phyloP scores from a whole-genome alignment of 805 yeast species.

The Cyberlindnera americana region DNA sequence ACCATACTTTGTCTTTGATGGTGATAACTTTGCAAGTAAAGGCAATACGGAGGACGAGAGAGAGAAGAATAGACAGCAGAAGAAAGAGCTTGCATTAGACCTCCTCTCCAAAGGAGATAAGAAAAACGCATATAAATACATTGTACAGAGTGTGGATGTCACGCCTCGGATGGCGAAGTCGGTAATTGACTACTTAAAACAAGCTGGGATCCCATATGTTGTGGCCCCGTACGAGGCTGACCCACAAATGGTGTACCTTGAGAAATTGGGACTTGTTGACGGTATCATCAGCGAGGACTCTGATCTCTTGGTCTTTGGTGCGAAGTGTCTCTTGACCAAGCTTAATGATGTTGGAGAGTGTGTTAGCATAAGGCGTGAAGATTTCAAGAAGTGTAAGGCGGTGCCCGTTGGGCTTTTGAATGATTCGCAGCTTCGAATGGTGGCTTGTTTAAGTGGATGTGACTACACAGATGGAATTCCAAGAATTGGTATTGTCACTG shows the following conservation, averaged over 20 bases:
- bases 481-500: constrained; percentile 76
- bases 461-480: constrained; percentile 89
- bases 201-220: constrained; percentile 56
- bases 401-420: constrained; percentile 49
- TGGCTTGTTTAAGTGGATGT: constrained; percentile 93
- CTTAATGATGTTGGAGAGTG: constrained; percentile 69
- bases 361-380: constrained; percentile 58
- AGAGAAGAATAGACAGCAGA: constrained; percentile 50
- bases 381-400: constrained; percentile 47
- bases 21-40: constrained; percentile 80
- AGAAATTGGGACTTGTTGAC: constrained; percentile 66
- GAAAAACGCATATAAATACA: constrained; percentile 62
- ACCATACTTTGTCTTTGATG: constrained; percentile 92
- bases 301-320: constrained; percentile 87
- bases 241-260: constrained; percentile 91
- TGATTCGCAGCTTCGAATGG: constrained; percentile 58
- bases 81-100: constrained; percentile 51
- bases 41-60: constrained; percentile 68
- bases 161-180: constrained; percentile 90
- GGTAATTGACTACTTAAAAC: constrained; percentile 67
- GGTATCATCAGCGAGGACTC: constrained; percentile 94
- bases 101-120: constrained; percentile 50
- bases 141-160: constrained; percentile 77
- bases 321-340: constrained; percentile 71
- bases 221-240: constrained; percentile 99